Percentiles rank a stretch among this genome's conserved stretches.
phyloP scores from a whole-genome alignment of 2,329 filamentous ascomycete genomes.

The Trichophyton schoenleinii region DNA sequence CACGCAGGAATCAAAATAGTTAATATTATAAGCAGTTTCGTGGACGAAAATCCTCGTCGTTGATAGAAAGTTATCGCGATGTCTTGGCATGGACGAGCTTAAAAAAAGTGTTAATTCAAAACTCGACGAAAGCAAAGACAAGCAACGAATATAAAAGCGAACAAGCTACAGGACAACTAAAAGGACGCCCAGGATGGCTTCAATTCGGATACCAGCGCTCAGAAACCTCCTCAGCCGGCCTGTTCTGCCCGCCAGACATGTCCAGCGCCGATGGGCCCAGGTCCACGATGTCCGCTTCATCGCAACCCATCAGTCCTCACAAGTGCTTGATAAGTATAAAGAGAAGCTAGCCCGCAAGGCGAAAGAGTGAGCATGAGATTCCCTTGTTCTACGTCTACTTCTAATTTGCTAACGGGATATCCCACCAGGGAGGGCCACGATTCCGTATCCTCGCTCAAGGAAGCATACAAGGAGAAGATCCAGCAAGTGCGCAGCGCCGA shows the following conservation, averaged over 20 bases:
- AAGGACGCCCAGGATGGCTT: conserved; percentile 4
- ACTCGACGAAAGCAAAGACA: not conserved
- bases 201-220: conserved; percentile 8
- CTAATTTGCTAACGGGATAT: conserved; percentile 8
- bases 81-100: not conserved
- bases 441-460: conserved; percentile 47
- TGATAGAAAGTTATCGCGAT: not conserved
- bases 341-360: conserved; percentile 77
- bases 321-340: conserved; percentile 71
- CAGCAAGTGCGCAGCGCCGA: conserved; percentile 50
- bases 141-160: not conserved
- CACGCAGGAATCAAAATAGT: not conserved
- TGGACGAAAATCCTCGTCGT: not conserved
- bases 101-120: not conserved
- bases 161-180: not conserved
- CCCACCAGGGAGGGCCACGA: conserved; percentile 54
- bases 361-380: conserved; percentile 40
- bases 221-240: conserved; percentile 8
- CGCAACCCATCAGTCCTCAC: conserved; percentile 56
- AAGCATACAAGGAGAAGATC: conserved; percentile 78
- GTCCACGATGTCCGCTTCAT: conserved; percentile 88
- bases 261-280: conserved; percentile 74
- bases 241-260: conserved; percentile 2
- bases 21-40: not conserved
- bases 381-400: not conserved